A percentile compares a stretch with the other conserved stretches of the same genome.
Evolutionary conservation across 139 green algal species (phyloP).

Genomic region (Chlamydomonas incerta): DNA sequence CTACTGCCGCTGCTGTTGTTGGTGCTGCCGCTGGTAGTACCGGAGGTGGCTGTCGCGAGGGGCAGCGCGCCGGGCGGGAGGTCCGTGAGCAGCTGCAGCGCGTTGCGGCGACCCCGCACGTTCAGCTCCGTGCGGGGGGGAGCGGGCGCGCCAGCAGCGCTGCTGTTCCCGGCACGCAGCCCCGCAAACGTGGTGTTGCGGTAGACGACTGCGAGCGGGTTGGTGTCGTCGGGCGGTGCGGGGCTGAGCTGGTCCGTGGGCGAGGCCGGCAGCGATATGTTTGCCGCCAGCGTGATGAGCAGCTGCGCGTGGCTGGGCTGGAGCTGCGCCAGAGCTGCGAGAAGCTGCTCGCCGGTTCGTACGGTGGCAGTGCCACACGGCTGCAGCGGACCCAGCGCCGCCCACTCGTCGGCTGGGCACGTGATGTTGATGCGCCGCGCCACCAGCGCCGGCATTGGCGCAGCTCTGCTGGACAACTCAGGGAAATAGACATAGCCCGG

Average conservation of each 20-base stretch:
- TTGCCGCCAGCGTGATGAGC: slow-evolving; percentile 9
- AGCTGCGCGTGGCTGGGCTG: not conserved
- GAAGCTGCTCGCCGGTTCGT: not conserved
- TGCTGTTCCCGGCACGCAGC: not conserved
- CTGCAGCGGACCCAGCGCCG: not conserved
- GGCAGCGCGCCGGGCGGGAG: not conserved
- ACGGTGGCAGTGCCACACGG: slow-evolving; percentile 7
- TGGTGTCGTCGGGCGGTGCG: not conserved
- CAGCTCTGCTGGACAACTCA: not conserved
- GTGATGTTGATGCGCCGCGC: slow-evolving; percentile 16
- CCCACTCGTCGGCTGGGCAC: not conserved
- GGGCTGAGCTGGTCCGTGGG: not conserved
- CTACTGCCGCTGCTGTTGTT: not conserved
- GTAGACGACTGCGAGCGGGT: not conserved
- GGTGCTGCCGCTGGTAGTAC: not conserved
- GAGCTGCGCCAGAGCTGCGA: not conserved
- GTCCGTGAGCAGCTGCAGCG: not conserved
- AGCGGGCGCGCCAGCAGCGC: not conserved
- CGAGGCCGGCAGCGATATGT: not conserved
- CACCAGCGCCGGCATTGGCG: not conserved
- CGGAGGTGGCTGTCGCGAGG: no score
- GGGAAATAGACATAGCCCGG: slow-evolving; percentile 8
- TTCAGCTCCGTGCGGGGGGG: not conserved
- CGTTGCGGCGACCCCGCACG: not conserved
- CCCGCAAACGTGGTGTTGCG: slow-evolving; percentile 3